These are phyloP conservation scores for Corynespora cassiicola DNA, from an alignment of 2,329 filamentous ascomycete species.

Conservation along the genomic window DNA sequence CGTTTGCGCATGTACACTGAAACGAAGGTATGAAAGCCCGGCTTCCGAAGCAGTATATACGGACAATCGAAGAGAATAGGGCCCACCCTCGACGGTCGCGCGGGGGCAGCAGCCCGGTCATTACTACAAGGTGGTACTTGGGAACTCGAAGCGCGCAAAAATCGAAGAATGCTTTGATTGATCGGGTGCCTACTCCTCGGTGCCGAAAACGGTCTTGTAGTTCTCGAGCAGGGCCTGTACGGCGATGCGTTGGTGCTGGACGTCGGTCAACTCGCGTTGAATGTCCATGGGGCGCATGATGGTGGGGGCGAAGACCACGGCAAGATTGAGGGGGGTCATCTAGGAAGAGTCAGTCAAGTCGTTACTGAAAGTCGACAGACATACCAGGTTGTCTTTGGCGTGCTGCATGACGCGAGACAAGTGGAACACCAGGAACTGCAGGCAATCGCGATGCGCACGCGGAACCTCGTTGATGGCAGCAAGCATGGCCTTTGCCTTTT, in stretches of 20 bases:
- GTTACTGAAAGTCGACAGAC: conserved; percentile 33
- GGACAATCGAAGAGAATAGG: conserved; percentile 4
- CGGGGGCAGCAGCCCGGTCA: no score
- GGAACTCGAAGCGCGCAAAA: no score
- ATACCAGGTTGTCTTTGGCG: conserved; percentile 82
- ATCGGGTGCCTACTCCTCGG: conserved; percentile 40
- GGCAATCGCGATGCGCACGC: conserved; percentile 81
- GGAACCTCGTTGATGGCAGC: conserved; percentile 81
- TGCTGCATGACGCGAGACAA: conserved; percentile 83
- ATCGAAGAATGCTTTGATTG: no score
- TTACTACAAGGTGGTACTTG: conserved; percentile 7
- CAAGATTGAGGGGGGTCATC: conserved; percentile 97
- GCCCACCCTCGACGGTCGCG: conserved; percentile 1
- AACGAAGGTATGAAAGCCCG: conserved; percentile 4
- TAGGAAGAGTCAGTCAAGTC: conserved; percentile 41
- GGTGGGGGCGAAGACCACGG: conserved; percentile 96
- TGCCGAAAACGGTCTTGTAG: conserved; percentile 76
- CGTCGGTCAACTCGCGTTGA: conserved; percentile 94
- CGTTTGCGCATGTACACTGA: conserved; percentile 12
- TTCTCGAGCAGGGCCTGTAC: conserved; percentile 95
- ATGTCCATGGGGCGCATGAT: conserved; percentile 93
- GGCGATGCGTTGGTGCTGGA: conserved; percentile 89
- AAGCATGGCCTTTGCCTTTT: conserved; percentile 65
- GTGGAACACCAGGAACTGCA: conserved; percentile 95
- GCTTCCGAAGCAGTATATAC: conserved; percentile 5